phyloP scores from a whole-genome alignment of 495 filamentous ascomycete genomes.

The Chaetomium cochliodes region DNA sequence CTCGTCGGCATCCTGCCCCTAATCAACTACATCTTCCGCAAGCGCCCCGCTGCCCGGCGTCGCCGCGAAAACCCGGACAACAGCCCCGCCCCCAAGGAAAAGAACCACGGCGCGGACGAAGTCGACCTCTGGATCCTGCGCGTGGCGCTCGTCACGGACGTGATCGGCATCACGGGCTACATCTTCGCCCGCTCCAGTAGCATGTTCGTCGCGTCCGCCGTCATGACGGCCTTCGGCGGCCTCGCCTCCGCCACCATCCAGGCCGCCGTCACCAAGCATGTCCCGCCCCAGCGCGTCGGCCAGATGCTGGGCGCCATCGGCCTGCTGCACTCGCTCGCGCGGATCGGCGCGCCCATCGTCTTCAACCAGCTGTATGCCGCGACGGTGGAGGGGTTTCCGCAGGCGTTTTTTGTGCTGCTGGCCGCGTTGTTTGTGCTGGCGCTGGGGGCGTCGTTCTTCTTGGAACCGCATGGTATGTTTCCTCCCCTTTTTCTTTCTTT shows the following conservation, averaged over 20 bases:
- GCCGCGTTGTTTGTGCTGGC: conserved; percentile 63
- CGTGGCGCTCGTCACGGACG: conserved; percentile 71
- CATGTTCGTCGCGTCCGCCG: conserved; percentile 64
- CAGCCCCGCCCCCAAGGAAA: conserved; percentile 32
- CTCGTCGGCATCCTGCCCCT: conserved; percentile 73
- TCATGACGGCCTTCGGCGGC: conserved; percentile 73
- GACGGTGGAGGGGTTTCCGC: conserved; percentile 74
- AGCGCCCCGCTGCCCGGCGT: conserved; percentile 36
- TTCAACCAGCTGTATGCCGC: conserved; percentile 82
- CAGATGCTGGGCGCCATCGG: conserved; percentile 85
- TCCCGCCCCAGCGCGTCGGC: conserved; percentile 75
- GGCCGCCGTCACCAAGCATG: conserved; percentile 82
- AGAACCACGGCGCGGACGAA: conserved; percentile 67
- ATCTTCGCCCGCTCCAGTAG: conserved; percentile 55
- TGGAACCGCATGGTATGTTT: conserved; percentile 69
- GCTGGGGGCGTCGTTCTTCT: conserved; percentile 63
- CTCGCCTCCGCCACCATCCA: conserved; percentile 82
- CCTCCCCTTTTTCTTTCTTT: not conserved
- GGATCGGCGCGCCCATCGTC: conserved; percentile 72
- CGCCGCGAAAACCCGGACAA: conserved; percentile 32
- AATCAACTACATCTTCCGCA: conserved; percentile 67
- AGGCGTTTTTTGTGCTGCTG: conserved; percentile 79
- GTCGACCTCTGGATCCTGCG: conserved; percentile 80
- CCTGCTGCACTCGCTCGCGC: conserved; percentile 76
- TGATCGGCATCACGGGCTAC: conserved; percentile 73